Base-by-base conservation (phyloP, 2,329 filamentous ascomycete genomes). In the Gyromitra esculenta region DNA sequence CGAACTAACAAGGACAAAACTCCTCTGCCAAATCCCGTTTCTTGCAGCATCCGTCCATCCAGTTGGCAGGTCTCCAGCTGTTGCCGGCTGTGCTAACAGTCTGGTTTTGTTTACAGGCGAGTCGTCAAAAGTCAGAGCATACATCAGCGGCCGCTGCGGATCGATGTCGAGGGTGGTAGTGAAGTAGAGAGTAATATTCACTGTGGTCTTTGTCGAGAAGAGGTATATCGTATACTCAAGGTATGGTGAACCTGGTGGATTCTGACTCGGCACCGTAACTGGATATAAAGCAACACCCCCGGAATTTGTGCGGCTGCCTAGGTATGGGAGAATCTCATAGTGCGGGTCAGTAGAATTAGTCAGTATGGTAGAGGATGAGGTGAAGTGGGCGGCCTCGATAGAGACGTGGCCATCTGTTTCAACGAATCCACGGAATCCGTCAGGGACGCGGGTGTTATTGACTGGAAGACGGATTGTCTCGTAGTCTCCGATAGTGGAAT, bases 161-260 rank as follows among this genome's bases (percentile, higher is more conserved):
- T 87, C 85, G 2, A 86, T 85, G 79, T 88, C 88, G 3, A 88
- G 83, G 0, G 85, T 83, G 3, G 84, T 83, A 0, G 83, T 83
- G 75, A 89, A 83, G 81, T 85, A 86, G 1, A 89, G 83, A 0
- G 86, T 85, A 0, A 85, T 82, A 77, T 85, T 85, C 45, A 81
- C 82, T 5, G 84, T 84, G 2, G 85, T 81, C 25, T 81, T 81
- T 76, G 85, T 85, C 57, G 86, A 87, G 83, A 90, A 91, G 15
- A 89, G 84, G 82, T 89, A 91, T 75, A 91, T 80, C 60, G 87
- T 84, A 81, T 91, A 91, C 78, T 88, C 86, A 8, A 91, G 85
- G 4, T 86, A 86, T 0, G 89, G 89, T n/a, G 79, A 80, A 0
- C 84, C 87, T 13, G 85, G 84, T 0, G 86, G 81, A 1, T 84